phyloP scores from a whole-genome alignment of 2,329 filamentous ascomycete species.

The Fusarium sp. region DNA sequence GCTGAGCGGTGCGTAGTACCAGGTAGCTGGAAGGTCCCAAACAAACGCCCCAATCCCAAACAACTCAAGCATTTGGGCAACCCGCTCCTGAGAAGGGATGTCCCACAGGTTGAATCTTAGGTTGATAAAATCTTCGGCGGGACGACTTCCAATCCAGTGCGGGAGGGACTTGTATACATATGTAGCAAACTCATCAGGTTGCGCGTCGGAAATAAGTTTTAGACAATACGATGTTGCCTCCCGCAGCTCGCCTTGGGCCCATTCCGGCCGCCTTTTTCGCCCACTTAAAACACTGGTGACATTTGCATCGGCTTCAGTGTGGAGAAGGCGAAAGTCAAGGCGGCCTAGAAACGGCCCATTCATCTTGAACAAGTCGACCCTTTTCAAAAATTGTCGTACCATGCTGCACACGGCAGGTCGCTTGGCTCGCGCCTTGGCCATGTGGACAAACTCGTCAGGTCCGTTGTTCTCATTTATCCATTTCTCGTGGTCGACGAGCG shows the following conservation, averaged over 20 bases:
- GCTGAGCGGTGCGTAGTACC: rapidly evolving
- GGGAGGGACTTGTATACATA: rapidly evolving
- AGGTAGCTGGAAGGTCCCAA: not conserved
- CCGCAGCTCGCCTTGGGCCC: not conserved
- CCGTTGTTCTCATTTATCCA: not conserved
- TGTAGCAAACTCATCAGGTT: not conserved
- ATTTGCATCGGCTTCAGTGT: rapidly evolving
- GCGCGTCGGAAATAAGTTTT: not conserved
- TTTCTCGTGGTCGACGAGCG: rapidly evolving
- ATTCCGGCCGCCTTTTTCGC: too few relatives aligned
- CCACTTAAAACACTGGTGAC: rapidly evolving
- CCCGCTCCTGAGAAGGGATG: not conserved
- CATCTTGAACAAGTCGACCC: rapidly evolving
- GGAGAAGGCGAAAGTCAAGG: rapidly evolving
- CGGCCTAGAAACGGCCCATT: rapidly evolving
- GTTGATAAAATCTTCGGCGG: not conserved
- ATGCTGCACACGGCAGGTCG: not conserved
- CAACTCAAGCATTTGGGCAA: rapidly evolving
- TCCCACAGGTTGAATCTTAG: not conserved
- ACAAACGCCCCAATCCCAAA: not conserved
- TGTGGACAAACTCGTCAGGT: rapidly evolving
- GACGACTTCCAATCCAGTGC: not conserved
- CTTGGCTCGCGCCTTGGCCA: not conserved
- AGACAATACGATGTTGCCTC: not conserved
- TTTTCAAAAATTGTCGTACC: not conserved